phyloP scores from a whole-genome alignment of 768 basidiomycete genomes.

The Xanthoconium stramineum region DNA sequence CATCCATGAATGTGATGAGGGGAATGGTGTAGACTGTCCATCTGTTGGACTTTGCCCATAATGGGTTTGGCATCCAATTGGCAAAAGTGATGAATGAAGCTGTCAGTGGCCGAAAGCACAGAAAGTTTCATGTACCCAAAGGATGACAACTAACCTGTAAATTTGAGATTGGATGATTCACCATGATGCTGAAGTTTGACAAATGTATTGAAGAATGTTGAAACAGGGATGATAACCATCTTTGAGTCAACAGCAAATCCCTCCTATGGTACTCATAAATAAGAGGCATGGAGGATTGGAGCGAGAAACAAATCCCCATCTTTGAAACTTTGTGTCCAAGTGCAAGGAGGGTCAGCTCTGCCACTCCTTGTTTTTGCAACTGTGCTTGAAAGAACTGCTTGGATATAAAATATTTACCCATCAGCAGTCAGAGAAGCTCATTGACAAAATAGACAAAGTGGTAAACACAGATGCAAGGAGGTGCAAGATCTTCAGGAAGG shows the following conservation, averaged over 20 bases:
- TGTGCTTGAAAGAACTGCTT: no score
- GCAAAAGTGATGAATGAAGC: background rate
- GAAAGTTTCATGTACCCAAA: background rate
- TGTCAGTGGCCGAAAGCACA: background rate
- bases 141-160: background rate
- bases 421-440: no score
- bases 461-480: no score
- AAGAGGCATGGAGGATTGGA: no score
- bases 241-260: constrained; percentile 6
- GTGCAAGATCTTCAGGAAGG: no score
- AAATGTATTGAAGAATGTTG: constrained; percentile 10
- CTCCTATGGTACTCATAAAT: background rate
- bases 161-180: background rate
- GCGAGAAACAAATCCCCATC: background rate
- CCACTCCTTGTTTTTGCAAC: no score
- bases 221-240: background rate
- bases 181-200: constrained; percentile 4
- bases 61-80: constrained; percentile 14
- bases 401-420: no score
- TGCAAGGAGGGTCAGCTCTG: no score
- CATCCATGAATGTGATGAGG: constrained; percentile 32
- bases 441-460: no score
- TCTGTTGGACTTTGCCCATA: background rate
- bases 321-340: background rate
- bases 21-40: constrained; percentile 6